Evolutionary conservation across 1,284 basidiomycete genomes (phyloP).

Genomic region (Rhodotorula glutinis): DNA sequence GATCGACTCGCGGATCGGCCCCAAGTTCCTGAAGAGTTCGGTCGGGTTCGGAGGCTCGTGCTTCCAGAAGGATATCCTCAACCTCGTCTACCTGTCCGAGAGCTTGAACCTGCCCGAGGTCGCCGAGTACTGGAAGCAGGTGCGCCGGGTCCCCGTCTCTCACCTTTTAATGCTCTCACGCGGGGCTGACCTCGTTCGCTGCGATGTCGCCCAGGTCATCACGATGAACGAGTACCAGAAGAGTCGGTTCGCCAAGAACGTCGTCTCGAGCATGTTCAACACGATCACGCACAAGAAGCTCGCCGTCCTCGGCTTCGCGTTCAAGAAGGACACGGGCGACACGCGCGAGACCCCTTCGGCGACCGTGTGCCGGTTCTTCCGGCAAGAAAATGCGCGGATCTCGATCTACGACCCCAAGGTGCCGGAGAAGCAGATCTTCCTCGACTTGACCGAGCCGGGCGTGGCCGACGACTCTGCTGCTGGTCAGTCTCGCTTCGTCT

Average conservation of each 20-base stretch:
- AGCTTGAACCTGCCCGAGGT: constrained; percentile 91
- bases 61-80: constrained; percentile 99
- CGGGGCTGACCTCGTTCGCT: background rate
- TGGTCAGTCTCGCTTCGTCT: constrained; percentile 42
- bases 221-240: constrained; percentile 98
- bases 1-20: constrained; percentile 85
- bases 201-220: constrained; percentile 65
- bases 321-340: constrained; percentile 76
- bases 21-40: constrained; percentile 91
- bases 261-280: constrained; percentile 70
- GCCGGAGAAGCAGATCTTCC: constrained; percentile 55
- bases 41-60: constrained; percentile 98
- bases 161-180: too few relatives aligned
- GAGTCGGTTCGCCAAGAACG: constrained; percentile 53
- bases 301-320: constrained; percentile 81
- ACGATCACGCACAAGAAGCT: constrained; percentile 96
- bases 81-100: constrained; percentile 94
- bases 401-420: constrained; percentile 90
- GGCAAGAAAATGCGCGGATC: constrained; percentile 79
- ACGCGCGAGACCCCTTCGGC: constrained; percentile 97
- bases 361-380: constrained; percentile 89
- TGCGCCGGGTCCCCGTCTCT: constrained; percentile 17
- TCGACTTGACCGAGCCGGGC: constrained; percentile 55
- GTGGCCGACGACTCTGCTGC: constrained; percentile 52
- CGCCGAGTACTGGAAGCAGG: constrained; percentile 84